Base-by-base conservation (phyloP, 140 eudicot species). In the Erigeron philadelphicus region DNA sequence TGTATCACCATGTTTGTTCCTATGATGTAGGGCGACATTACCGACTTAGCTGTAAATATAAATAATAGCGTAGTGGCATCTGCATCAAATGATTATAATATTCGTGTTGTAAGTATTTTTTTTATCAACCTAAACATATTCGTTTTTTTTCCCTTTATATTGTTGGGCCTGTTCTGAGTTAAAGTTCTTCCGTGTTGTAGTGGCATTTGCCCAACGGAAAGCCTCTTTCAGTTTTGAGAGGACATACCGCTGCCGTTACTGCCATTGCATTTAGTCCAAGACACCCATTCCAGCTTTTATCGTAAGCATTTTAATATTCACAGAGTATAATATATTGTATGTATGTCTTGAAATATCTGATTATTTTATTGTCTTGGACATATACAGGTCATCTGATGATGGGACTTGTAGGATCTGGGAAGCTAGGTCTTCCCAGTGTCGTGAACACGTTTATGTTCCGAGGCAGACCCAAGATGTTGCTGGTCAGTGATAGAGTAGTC, bases 331-430 rank as follows among this genome's bases (percentile, higher is more conserved):
- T 35, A 19, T 64, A 16, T n/a, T 52, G 46, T 35, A 5, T 17
- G 19, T n/a, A 15, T 40, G 38, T 45, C 16, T 68, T 49, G 10
- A 43, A 47, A 12, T 64, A 38, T 45, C 5, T 31, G 17, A 16
- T 53, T 45, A 7, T 21, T 12, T 57, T 54, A 54, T 64, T 64
- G 7, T 76, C 8, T 71, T 70, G 9, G 61, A 67, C 38, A 60
- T 74, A 53, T 67, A 77, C 80, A 94, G 99, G 74, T 85, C 99
- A 41, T 94, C 99, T 15, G 99, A 94, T 66, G 99, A 89, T 42
- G 99, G 99, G 25, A 89, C 91, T 44, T 94, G 99, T 79, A 86
- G 99, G 61, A 78, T 94, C 45, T 94, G 99, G 99, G 99, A 94
- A 65, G 95, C 96, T 9, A 89, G 97, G 65, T 41, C 9, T 45